phyloP scores from a whole-genome alignment of 106 monocot species.

The Dioscorea dumetorum region DNA sequence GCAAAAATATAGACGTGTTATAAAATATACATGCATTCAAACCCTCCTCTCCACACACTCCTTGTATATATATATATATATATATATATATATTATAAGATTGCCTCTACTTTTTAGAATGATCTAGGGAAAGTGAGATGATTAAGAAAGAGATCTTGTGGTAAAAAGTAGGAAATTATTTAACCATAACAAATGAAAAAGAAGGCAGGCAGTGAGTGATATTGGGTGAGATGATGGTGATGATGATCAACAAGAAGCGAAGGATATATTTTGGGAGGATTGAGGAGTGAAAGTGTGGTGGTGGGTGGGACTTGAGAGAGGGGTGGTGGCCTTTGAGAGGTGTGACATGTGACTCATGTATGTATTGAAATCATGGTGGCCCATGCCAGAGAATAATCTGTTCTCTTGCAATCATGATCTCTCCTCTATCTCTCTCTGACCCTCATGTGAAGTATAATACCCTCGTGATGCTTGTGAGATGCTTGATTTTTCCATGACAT shows the following conservation, averaged over 20 bases:
- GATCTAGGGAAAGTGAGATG: conserved; percentile 13
- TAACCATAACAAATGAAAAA: conserved; percentile 1
- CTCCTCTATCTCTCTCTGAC: conserved; percentile 7
- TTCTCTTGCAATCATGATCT: conserved; percentile 33
- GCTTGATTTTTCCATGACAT: background rate
- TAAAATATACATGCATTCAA: no score
- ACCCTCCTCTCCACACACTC: no score
- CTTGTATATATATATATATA: no score
- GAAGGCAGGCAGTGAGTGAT: background rate
- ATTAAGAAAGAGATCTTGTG: conserved; percentile 6
- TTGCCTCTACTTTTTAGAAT: conserved; percentile 35
- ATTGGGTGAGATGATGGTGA: conserved; percentile 8
- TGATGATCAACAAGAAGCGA: no score
- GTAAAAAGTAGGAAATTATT: background rate
- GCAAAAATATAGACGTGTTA: no score
- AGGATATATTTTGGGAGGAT: no score
- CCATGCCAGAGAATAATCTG: conserved; percentile 43
- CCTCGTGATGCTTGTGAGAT: no score
- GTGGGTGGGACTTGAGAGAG: no score
- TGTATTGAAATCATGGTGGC: conserved; percentile 39
- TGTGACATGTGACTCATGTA: conserved; percentile 26
- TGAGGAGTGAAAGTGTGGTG: background rate
- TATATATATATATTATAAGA: background rate
- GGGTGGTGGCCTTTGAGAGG: background rate
- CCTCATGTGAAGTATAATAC: no score